A percentile compares a stretch with the other conserved stretches of the same genome.
These are phyloP conservation scores for Aureobasidium sp. DNA, from an alignment of 2,329 filamentous ascomycete genomes.

Conservation along the genomic window DNA sequence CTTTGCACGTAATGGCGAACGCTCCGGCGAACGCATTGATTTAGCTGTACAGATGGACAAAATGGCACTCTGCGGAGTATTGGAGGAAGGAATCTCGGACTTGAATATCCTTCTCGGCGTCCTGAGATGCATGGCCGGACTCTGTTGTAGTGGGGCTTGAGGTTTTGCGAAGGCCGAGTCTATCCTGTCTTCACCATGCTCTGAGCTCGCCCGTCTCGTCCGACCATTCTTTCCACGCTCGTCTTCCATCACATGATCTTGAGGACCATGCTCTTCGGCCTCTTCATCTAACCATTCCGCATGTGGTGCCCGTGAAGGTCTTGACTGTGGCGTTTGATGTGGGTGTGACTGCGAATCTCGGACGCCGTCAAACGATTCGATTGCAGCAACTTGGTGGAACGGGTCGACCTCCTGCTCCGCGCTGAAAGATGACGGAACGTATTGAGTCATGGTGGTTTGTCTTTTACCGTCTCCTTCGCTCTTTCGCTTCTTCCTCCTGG, in stretches of 20 bases:
- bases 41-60: slow-evolving; percentile 19
- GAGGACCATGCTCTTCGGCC: too few species aligned
- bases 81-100: slow-evolving; percentile 24
- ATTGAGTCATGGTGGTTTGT: slow-evolving; percentile 21
- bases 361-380: background rate
- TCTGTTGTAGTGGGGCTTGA: slow-evolving; percentile 14
- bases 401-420: slow-evolving; percentile 1
- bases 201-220: background rate
- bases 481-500: slow-evolving; percentile 17
- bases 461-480: slow-evolving; percentile 7
- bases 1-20: slow-evolving; percentile 22
- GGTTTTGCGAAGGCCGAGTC: slow-evolving; percentile 17
- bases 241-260: background rate
- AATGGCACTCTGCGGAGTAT: slow-evolving; percentile 23
- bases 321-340: too few species aligned
- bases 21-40: slow-evolving; percentile 5
- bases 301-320: too few species aligned
- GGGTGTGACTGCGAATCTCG: slow-evolving; percentile 4
- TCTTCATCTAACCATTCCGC: too few species aligned
- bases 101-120: slow-evolving; percentile 6
- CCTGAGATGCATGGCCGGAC: background rate
- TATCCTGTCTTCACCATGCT: background rate
- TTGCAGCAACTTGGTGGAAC: background rate
- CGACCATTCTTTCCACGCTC: background rate
- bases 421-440: slow-evolving; percentile 13